Percentiles rank a stretch among this genome's conserved stretches.
Conservation (phyloP, 208 protist genomes). For the Trypanosoma rangeli region DNA sequence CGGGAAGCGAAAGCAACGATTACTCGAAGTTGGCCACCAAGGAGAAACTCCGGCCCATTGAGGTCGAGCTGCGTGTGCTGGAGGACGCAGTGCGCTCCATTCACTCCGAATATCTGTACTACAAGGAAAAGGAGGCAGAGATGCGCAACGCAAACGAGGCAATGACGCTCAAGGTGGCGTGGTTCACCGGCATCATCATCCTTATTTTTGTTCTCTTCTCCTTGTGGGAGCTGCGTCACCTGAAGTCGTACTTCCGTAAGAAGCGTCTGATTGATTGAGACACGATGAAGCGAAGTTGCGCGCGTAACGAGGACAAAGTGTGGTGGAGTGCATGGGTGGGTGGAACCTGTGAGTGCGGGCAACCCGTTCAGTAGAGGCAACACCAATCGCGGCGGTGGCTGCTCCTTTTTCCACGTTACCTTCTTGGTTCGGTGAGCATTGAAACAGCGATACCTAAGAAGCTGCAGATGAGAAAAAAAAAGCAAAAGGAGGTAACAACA, state of each 20-base stretch:
- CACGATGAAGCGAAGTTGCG: neutral
- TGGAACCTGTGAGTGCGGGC: neutral
- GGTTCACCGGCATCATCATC: conserved; percentile 61
- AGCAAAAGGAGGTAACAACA: conserved; percentile 8
- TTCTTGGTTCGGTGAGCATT: neutral
- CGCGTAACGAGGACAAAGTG: neutral
- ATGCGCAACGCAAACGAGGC: conserved; percentile 90
- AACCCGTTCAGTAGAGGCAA: neutral
- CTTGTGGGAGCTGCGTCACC: conserved; percentile 65
- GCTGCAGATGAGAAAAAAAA: conserved; percentile 7
- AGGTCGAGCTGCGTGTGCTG: conserved; percentile 85
- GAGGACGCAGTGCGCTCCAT: conserved; percentile 83
- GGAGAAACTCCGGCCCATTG: conserved; percentile 90
- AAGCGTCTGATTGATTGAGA: conserved; percentile 91
- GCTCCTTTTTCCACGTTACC: neutral
- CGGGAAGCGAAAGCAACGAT: conserved; percentile 67
- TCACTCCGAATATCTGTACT: conserved; percentile 88
- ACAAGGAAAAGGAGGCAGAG: conserved; percentile 78
- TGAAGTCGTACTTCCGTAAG: conserved; percentile 86
- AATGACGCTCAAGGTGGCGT: conserved; percentile 69
- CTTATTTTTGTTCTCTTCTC: conserved; percentile 73
- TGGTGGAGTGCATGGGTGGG: neutral
- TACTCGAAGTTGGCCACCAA: conserved; percentile 69
- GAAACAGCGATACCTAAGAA: neutral
- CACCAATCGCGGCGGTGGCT: neutral